Base-by-base conservation (phyloP, 352 stramenopile genomes). In the Phytopythium vexans region DNA sequence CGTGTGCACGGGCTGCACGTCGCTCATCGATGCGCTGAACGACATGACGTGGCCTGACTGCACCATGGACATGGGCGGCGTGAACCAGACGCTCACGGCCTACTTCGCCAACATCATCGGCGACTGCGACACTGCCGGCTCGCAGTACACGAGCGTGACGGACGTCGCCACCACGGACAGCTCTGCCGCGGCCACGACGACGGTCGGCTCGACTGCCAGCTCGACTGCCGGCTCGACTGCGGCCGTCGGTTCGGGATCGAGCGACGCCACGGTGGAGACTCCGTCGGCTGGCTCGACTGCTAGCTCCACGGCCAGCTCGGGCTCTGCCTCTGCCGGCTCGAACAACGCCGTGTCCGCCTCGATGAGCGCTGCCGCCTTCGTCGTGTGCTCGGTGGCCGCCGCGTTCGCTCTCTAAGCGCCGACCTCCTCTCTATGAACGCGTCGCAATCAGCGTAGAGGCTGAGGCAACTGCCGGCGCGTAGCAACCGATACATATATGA, bases 41-140 rank as follows among this genome's bases (percentile, higher is more conserved):
- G 55, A 14, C 16, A 8, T 62, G 40, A 55, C 49, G 7, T 62
- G 55, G 55, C 55, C 55, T 2, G 55, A 62, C 47, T 62, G 55
- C 55, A 56, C 48, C 1, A 54, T 62, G 47, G 52, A 62, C 14
- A 9, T 62, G 21, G 55, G 47, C 12, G 55, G 48, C 41, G 52
- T 49, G 31, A 53, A 62, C 39, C 47, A 62, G 48, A 62, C 55
- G 34, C 47, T 62, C n/a, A 52, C 41, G 8, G 15, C 41, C 34
- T 62, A 62, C 55, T 62, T 62, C n/a, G 43, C 52, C 21, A 51
- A 44, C 32, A 62, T 62, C 38, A 51, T 62, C 27, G 55, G 55
- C 35, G 21, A 53, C 33, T 62, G 55, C 55, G 43, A 41, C 43
- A 49, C 54, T 4, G 37, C 45, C 8, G 41, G 34, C 33, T 43